Evolutionary conservation across 2,329 filamentous ascomycete genomes (phyloP).

Genomic region (Aspergillus clavatus): DNA sequence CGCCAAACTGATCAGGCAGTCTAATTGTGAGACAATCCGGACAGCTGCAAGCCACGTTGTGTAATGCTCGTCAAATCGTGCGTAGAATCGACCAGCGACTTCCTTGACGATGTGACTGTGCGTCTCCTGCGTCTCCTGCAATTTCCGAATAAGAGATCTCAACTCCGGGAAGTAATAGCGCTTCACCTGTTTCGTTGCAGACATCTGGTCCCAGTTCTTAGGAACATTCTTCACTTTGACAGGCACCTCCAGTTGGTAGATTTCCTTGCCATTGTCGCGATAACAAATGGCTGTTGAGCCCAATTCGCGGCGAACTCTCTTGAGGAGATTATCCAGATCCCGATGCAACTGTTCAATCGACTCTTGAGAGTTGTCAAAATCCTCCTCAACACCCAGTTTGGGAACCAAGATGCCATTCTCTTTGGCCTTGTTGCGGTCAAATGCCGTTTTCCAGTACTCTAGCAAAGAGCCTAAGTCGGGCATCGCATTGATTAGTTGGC

Average conservation of each 20-base stretch:
- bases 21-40: conserved; percentile 82
- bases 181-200: conserved; percentile 81
- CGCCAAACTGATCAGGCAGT: conserved; percentile 89
- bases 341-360: conserved; percentile 69
- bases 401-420: conserved; percentile 80
- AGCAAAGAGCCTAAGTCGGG: conserved; percentile 72
- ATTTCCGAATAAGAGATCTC: conserved; percentile 71
- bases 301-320: conserved; percentile 65
- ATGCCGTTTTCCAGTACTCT: conserved; percentile 83
- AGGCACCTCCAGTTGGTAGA: conserved; percentile 91
- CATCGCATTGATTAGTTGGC: conserved; percentile 78
- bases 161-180: conserved; percentile 90
- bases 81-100: conserved; percentile 75
- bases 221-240: conserved; percentile 77
- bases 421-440: conserved; percentile 74
- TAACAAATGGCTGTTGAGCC: conserved; percentile 70
- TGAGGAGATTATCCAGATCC: conserved; percentile 66
- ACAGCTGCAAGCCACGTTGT: conserved; percentile 82
- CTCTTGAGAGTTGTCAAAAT: conserved; percentile 81
- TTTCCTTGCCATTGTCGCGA: conserved; percentile 88
- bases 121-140: conserved; percentile 91
- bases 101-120: conserved; percentile 88
- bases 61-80: conserved; percentile 84
- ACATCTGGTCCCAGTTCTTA: conserved; percentile 91
- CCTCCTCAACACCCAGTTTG: conserved; percentile 78